These are phyloP conservation scores for Fusarium illudens DNA, from an alignment of 2,329 filamentous ascomycete species.

Conservation along the genomic window DNA sequence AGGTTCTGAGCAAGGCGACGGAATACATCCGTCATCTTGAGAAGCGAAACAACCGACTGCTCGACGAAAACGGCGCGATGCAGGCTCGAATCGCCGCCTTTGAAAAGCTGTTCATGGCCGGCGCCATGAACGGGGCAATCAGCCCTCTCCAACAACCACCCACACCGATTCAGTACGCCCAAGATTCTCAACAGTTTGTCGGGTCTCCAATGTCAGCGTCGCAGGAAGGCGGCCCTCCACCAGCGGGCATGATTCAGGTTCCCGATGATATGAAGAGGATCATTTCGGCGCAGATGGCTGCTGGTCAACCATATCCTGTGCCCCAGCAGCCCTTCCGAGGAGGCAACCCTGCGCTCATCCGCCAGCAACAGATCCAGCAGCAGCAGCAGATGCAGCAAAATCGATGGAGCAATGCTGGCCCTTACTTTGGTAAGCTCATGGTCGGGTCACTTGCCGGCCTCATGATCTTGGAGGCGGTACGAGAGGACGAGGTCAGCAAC, in stretches of 20 bases:
- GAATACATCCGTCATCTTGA: constrained; percentile 96
- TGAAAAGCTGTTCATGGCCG: constrained; percentile 80
- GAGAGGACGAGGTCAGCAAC: constrained; percentile 70
- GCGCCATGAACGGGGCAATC: constrained; percentile 72
- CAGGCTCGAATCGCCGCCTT: constrained; percentile 80
- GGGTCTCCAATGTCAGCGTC: constrained; percentile 55
- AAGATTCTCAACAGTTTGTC: constrained; percentile 56
- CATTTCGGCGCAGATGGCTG: constrained; percentile 64
- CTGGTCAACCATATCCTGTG: constrained; percentile 62
- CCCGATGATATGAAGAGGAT: constrained; percentile 72
- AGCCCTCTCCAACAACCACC: constrained; percentile 63
- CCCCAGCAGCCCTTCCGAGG: constrained; percentile 58
- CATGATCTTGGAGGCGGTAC: constrained; percentile 87
- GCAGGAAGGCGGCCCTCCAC: constrained; percentile 51
- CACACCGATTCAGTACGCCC: constrained; percentile 60
- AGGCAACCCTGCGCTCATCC: constrained; percentile 55
- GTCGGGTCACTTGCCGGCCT: constrained; percentile 89
- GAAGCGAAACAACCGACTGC: constrained; percentile 83
- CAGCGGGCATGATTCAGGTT: constrained; percentile 70
- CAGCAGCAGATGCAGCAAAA: constrained; percentile 59
- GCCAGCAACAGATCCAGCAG: constrained; percentile 66
- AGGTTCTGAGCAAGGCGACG: constrained; percentile 90
- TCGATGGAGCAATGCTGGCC: constrained; percentile 63
- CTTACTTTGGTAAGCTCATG: constrained; percentile 82
- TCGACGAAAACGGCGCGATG: constrained; percentile 82